Evolutionary conservation across 2,329 filamentous ascomycete species (phyloP).

Genomic region (Bipolaris victoriae): DNA sequence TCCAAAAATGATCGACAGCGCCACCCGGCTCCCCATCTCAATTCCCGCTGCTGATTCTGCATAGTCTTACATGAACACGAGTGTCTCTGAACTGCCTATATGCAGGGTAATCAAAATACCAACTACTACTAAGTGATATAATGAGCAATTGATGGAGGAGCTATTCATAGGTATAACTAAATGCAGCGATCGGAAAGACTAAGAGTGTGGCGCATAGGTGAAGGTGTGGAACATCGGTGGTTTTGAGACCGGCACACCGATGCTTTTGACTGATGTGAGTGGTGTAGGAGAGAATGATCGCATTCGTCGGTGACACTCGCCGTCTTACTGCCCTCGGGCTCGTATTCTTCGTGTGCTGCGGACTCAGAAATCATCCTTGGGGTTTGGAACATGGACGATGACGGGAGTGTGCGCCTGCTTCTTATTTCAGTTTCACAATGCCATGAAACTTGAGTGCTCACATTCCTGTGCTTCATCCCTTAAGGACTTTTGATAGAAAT

Average conservation of each 20-base stretch:
- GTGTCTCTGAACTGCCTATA: neutral
- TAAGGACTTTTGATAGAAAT: neutral
- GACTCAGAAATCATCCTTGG: constrained; percentile 9
- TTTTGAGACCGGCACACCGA: constrained; percentile 9
- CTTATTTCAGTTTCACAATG: constrained; percentile 9
- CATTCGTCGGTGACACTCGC: constrained; percentile 8
- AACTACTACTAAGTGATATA: constrained; percentile 1
- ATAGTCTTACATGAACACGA: constrained; percentile 2
- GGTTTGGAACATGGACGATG: constrained; percentile 1
- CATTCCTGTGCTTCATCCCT: constrained; percentile 3
- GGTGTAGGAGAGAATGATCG: constrained; percentile 12
- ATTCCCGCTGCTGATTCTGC: constrained; percentile 15
- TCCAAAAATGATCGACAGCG: neutral
- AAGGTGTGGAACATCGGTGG: constrained; percentile 15
- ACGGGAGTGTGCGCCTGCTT: neutral
- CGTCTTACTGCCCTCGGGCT: constrained; percentile 10
- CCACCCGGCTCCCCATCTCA: constrained; percentile 14
- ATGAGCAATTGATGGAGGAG: constrained; percentile 2
- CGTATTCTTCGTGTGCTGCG: constrained; percentile 12
- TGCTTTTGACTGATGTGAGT: constrained; percentile 10
- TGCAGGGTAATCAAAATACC: neutral
- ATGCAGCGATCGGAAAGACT: neutral
- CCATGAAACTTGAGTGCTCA: constrained; percentile 5
- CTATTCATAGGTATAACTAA: constrained; percentile 12
- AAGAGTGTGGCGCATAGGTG: constrained; percentile 9